These are phyloP conservation scores for Chlamydomonas applanata DNA, from an alignment of 139 green algal species.

Conservation along the genomic window DNA sequence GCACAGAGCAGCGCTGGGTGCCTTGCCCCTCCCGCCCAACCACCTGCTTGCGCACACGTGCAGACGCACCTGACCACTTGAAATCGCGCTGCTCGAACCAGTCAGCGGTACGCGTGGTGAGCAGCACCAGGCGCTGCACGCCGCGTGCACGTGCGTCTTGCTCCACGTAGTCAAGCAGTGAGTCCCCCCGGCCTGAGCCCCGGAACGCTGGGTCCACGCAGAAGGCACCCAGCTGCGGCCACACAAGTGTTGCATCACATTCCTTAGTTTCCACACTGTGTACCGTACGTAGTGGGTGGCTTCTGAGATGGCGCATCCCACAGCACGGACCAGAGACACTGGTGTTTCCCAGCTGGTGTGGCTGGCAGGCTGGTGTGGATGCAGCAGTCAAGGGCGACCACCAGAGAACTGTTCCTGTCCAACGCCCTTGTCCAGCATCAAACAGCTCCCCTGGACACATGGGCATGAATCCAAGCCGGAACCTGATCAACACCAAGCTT, in stretches of 20 bases:
- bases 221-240: conserved; percentile 18
- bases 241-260: no score
- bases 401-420: background rate
- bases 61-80: conserved; percentile 27
- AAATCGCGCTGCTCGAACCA: conserved; percentile 84
- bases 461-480: no score
- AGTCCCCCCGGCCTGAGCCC: conserved; percentile 84
- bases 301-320: no score
- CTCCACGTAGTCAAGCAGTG: conserved; percentile 71
- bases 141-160: conserved; percentile 56
- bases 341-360: background rate
- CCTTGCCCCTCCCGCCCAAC: background rate
- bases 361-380: background rate
- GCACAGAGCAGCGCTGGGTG: no score
- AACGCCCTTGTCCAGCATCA: no score
- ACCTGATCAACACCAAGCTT: no score
- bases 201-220: conserved; percentile 49
- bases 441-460: no score
- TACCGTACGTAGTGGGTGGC: no score
- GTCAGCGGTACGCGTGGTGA: conserved; percentile 82
- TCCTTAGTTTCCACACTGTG: no score
- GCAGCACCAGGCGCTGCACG: conserved; percentile 74
- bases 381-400: background rate
- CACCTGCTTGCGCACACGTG: background rate
- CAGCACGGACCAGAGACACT: no score